Base-by-base conservation (phyloP, 352 stramenopile species). In the Poterioochromonas sp. region DNA sequence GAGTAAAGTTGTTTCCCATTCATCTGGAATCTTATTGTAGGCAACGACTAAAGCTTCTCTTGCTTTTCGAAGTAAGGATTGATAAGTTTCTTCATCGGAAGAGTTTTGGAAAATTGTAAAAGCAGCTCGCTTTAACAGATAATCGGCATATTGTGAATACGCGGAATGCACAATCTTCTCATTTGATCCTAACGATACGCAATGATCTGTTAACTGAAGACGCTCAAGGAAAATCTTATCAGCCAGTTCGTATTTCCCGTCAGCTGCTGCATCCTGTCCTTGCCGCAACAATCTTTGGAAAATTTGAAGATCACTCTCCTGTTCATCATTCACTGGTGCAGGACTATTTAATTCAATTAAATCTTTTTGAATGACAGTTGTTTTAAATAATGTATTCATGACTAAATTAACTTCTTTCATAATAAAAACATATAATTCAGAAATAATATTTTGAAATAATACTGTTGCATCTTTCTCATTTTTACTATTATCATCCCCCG, bases 371-470 rank as follows among this genome's bases (percentile, higher is more conserved):
- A 78, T 68, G 1, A 78, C 26, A 32, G 71, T 78, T 0, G 8
- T 49, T 29, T 3, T 29, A 53, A 68, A 78, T 1, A 78, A 20
- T 12, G 49, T n/a, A 51, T 78, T 78, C 35, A 78, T 32, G 5
- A 78, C 71, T 22, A 65, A 18, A 53, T 69, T 78, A 37, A 40
- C 71, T 69, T 78, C 49, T 69, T 78, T 69, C 1, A 78, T 29
- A 15, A 78, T 22, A 51, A 78, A 63, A 18, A 68, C 51, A 78
- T 78, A 78, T 11, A 78, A 20, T n/a, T 78, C 71, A 69, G 26
- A 32, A 26, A 78, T 5, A 18, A 74, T 34, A 5, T 11, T 26
- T 44, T 71, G 18, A 8, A 62, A 8, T n/a, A n/a, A n/a, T 26
- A 58, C 26, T 58, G 47, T 58, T 26, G 47, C 15, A 12, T 44